Evolutionary conservation across 768 basidiomycete species (phyloP), one percentile per base, ranked within the genome.

Genomic region (Leccinum imitatum): DNA sequence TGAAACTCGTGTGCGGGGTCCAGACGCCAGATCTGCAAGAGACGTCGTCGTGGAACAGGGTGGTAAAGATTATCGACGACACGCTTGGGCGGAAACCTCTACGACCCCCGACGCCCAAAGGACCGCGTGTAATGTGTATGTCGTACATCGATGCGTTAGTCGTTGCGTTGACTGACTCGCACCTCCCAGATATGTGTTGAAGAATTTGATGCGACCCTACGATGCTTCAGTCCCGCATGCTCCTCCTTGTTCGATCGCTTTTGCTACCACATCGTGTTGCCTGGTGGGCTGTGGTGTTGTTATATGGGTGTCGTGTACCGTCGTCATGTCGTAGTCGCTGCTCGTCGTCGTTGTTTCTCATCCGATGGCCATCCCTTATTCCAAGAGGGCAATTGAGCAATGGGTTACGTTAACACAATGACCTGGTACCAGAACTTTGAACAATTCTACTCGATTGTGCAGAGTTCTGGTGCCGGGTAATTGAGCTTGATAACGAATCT

Each of bases 11-110:
- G 0, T 57, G 64, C 15, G 57, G 53, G 0, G 51, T 19, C 13
- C 37, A 47, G 9, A 63, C 58, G 58, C 48, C 44, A 7, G 56
- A 67, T 19, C n/a, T 66, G 33, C 47, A n/a, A 2, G 67, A 64
- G 33, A 60, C 57, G 1, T 69, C 62, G 10, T 62, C 62, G n/a
- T 68, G 67, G 67, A 63, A 63, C 27, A 67, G 62, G n/a, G 67
- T 69, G 1, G 53, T 62, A 7, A 60, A 63, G 48, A 59, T 63
- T 14, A 25, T 68, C 1, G 67, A 68, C 44, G 58, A 67, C 23
- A 46, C 17, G 3, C 48, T 68, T 6, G 65, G 58, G 14, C 62
- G 67, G 21, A 17, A 56, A 17, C 62, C 67, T 5, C 63, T 53
- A 23, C 31, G n/a, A 25, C 59, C 53, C 1, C 13, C n/a, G 3